Evolutionary conservation across 2,329 filamentous ascomycete genomes (phyloP).

Genomic region (Fusarium scirpi): DNA sequence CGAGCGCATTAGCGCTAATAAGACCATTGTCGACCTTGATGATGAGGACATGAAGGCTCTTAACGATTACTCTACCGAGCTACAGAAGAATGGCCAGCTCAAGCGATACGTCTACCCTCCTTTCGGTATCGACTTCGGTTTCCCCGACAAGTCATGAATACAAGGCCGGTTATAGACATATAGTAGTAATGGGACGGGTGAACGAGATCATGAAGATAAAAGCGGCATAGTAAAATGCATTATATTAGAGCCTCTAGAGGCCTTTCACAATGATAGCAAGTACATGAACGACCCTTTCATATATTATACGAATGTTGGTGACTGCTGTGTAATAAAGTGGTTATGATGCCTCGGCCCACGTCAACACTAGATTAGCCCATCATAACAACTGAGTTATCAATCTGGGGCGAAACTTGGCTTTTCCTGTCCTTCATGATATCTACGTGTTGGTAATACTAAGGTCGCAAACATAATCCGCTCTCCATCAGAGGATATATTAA

Average conservation of each 20-base stretch:
- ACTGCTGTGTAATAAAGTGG: neutral
- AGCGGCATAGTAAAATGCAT: slow-evolving; percentile 8
- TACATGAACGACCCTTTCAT: neutral
- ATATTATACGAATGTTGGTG: neutral
- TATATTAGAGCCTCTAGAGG: slow-evolving; percentile 9
- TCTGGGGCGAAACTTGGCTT: neutral
- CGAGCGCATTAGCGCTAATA: slow-evolving; percentile 76
- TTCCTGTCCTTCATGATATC: neutral
- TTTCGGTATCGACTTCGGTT: slow-evolving; percentile 76
- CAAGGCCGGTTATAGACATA: slow-evolving; percentile 35
- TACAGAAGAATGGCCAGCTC: slow-evolving; percentile 64
- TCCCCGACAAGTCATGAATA: slow-evolving; percentile 71
- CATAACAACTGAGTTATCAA: neutral
- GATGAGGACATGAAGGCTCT: slow-evolving; percentile 71
- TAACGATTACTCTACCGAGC: slow-evolving; percentile 64
- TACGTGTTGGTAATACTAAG: neutral
- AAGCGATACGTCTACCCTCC: slow-evolving; percentile 76
- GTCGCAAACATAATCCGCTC: neutral
- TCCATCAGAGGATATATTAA: neutral
- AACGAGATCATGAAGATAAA: slow-evolving; percentile 7
- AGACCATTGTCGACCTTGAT: slow-evolving; percentile 74
- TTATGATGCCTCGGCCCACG: neutral
- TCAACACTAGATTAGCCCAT: neutral
- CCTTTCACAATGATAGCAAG: slow-evolving; percentile 5
- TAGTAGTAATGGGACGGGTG: neutral